Percentiles rank a stretch among this genome's conserved stretches.
These are phyloP conservation scores for Paramyrothecium sp. DNA, from an alignment of 2,329 filamentous ascomycete genomes.

Conservation along the genomic window DNA sequence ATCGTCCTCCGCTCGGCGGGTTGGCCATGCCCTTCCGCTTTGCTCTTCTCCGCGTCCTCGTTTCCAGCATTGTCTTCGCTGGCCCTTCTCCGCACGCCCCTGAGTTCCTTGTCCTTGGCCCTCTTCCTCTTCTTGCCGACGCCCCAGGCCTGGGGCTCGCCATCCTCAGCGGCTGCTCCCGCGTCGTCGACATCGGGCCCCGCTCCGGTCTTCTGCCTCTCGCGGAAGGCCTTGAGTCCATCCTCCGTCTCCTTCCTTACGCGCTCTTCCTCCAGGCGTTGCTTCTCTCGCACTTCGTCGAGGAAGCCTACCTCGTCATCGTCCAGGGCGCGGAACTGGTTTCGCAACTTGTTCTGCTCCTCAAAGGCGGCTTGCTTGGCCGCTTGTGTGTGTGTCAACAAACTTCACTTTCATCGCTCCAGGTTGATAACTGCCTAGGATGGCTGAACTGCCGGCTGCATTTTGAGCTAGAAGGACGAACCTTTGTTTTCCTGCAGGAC, in stretches of 20 bases:
- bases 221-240: constrained; percentile 54
- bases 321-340: constrained; percentile 76
- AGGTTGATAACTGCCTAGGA: too few species aligned
- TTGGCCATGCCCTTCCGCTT: constrained; percentile 9
- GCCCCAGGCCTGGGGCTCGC: constrained; percentile 27
- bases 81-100: constrained; percentile 26
- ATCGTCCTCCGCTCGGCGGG: constrained; percentile 1
- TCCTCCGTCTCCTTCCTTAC: constrained; percentile 55
- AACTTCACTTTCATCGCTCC: neutral
- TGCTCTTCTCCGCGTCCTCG: constrained; percentile 8
- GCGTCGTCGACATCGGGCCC: constrained; percentile 15
- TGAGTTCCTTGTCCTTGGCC: constrained; percentile 32
- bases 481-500: constrained; percentile 81
- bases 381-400: constrained; percentile 39
- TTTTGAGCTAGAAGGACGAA: constrained; percentile 22
- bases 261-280: constrained; percentile 52
- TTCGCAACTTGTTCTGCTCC: constrained; percentile 67
- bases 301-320: constrained; percentile 79
- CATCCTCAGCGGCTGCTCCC: constrained; percentile 19
- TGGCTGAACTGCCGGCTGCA: too few species aligned
- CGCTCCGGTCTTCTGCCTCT: constrained; percentile 39
- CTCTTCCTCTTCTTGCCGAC: constrained; percentile 36
- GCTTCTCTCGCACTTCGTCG: constrained; percentile 52
- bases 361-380: constrained; percentile 83
- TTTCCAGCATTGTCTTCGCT: constrained; percentile 10